phyloP scores from a whole-genome alignment of 441 rosid species.

The Gossypium schwendimanii region DNA sequence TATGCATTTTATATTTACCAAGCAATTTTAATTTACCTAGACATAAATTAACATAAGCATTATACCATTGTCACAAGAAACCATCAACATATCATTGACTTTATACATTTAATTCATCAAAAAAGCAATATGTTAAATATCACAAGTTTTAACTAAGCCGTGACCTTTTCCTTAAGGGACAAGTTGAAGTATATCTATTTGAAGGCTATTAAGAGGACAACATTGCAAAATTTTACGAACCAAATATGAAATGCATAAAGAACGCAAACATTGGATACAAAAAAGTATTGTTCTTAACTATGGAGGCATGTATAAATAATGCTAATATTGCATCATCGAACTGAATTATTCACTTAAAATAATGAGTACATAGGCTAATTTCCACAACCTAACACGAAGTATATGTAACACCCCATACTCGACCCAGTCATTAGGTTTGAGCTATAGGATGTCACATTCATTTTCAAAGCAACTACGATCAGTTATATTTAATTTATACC shows the following conservation, averaged over 20 bases:
- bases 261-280: constrained; percentile 29
- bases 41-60: no score
- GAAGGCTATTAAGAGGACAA: constrained; percentile 80
- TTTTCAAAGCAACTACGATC: no score
- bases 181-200: constrained; percentile 60
- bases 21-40: no score
- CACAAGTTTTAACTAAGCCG: no score
- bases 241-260: constrained; percentile 66
- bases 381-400: constrained; percentile 7
- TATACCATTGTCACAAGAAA: no score
- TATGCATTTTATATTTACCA: background rate
- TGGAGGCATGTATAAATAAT: background rate
- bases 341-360: background rate
- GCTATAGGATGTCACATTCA: no score
- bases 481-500: no score
- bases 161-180: constrained; percentile 8
- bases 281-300: constrained; percentile 29
- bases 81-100: no score
- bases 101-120: no score
- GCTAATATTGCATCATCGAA: constrained; percentile 1
- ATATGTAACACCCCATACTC: background rate
- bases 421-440: no score
- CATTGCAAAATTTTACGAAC: constrained; percentile 59
- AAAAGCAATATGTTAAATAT: no score
- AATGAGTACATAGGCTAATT: background rate